Evolutionary conservation across 2,329 filamentous ascomycete species (phyloP), one percentile per base, ranked within the genome.

Genomic region (Pseudogymnoascus sp.): DNA sequence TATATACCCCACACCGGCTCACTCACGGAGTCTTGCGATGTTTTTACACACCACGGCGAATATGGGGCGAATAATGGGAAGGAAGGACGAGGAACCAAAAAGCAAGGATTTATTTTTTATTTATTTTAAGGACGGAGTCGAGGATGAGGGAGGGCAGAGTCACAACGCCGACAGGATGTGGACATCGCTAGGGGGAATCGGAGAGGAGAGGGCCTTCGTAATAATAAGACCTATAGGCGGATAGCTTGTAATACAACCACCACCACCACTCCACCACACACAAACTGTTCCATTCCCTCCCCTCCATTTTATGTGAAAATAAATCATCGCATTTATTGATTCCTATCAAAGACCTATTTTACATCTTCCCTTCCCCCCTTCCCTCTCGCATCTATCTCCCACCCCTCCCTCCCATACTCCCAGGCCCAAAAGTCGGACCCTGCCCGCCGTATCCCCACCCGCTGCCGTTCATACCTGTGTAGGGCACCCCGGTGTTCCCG

Each of bases 221-320:
- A 53, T 6, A 15, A 15, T 23, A 28, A 28, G 44, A n/a, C 8
- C 5, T 23, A 11, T 23, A 28, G 23, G 44, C 44, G 44, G 44
- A 53, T 53, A 53, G 44, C 44, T 53, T 53, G 44, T 53, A 53
- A 53, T 53, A 53, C 44, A 53, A 53, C 15, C 44, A 53, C 44
- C 44, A 31, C 23, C 9, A 53, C 44, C 44, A 53, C 44, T 53
- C 15, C 23, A 28, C 2, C 9, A 10, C 21, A n/a, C n/a, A n/a
- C n/a, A n/a, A 44, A 15, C 15, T 31, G 8, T 4, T 50, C 8
- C 8, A 50, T 28, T 26, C n/a, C n/a, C n/a, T n/a, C n/a, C n/a
- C n/a, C n/a, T n/a, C n/a, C n/a, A n/a, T n/a, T n/a, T n/a, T n/a
- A n/a, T 50, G 4, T n/a, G 1, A 40, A 42, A 15, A n/a, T n/a